phyloP scores from a whole-genome alignment of 306 rosid genomes.

The Prunus davidiana region DNA sequence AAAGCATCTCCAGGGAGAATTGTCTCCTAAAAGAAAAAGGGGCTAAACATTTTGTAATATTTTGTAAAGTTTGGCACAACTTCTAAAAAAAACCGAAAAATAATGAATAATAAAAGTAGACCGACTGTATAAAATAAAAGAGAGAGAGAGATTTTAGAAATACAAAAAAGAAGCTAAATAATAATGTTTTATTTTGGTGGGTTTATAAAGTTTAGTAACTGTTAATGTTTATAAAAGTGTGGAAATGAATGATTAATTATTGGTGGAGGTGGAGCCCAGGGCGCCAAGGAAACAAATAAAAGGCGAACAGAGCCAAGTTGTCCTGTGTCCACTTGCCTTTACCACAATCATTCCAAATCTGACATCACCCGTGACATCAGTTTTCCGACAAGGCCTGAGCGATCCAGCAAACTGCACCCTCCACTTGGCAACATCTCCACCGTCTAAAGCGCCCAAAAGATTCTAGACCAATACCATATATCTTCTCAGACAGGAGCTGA shows the following conservation, averaged over 20 bases:
- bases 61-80: not conserved
- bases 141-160: not conserved
- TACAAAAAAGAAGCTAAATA: not conserved
- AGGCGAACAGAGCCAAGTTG: constrained; percentile 28
- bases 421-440: constrained; percentile 53
- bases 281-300: constrained; percentile 18
- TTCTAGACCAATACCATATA: constrained; percentile 19
- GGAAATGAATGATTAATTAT: not conserved
- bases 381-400: constrained; percentile 42
- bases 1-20: not conserved
- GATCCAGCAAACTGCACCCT: constrained; percentile 23
- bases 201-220: not conserved
- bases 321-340: constrained; percentile 34
- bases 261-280: constrained; percentile 17
- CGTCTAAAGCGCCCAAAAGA: not conserved
- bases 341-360: constrained; percentile 37
- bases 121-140: not conserved
- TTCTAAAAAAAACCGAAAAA: not conserved
- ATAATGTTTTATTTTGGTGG: not conserved
- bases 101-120: not conserved
- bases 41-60: not conserved
- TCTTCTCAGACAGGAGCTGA: constrained; percentile 4
- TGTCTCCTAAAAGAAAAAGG: constrained; percentile 8
- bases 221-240: not conserved
- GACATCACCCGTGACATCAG: constrained; percentile 59